Base-by-base conservation (phyloP, 805 yeast genomes). In the Yarrowia bubula region DNA sequence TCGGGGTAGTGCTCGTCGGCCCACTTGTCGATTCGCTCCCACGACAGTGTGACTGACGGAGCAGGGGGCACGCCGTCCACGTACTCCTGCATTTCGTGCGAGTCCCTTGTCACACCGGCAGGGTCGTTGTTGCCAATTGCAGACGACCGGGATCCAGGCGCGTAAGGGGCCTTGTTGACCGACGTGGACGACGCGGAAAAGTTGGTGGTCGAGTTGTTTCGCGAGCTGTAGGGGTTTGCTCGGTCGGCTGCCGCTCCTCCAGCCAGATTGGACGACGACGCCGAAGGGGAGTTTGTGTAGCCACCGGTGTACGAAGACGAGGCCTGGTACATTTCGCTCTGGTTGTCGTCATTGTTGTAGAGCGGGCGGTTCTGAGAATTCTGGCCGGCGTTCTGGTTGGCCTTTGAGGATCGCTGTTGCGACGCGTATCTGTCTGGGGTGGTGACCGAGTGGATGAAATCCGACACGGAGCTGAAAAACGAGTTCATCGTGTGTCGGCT, bases 1-100 rank as follows among this genome's bases (percentile, higher is more conserved):
- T 93, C 99, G 1, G 95, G 89, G 69, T 87, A 88, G 75, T 90
- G 83, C 65, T 84, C 84, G 39, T 83, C 81, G 17, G 93, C 79
- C 97, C 98, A 93, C 17, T 84, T 79, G 69, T 90, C 93, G 66
- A 93, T 86, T 71, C 92, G 92, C 68, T 89, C 83, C 98, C 98
- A 93, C 11, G 97, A 83, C 41, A 87, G 80, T 1, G 83, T 79
- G 68, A 92, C 90, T 64, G 93, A 86, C 8, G 79, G 79, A n/a
- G 81, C 78, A 14, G 79, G 76, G 13, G 80, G 77, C 31, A 89
- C 87, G 55, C 96, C 96, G 48, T 85, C 88, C 71, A 71, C 66
- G 69, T 75, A 75, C 68, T 67, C 79, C 68, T 64, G 75, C 61
- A 75, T 74, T 70, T 78, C 80, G 73, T 70, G 42, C 69, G 77